Conservation (phyloP, 2,329 filamentous ascomycete species). For the Didymosphaeria variabile region DNA sequence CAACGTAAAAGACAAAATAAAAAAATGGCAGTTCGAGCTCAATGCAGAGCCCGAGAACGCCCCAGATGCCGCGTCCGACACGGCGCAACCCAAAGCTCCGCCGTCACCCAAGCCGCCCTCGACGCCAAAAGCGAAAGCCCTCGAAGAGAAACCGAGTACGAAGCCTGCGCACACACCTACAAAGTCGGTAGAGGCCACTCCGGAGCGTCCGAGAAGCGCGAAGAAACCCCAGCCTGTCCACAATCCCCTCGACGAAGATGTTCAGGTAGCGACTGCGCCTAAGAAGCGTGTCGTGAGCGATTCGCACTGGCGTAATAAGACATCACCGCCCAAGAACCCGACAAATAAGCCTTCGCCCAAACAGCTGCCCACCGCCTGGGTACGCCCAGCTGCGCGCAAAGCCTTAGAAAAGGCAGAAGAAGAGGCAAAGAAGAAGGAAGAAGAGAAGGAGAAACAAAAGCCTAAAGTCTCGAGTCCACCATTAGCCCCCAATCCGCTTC, state of each 20-base stretch:
- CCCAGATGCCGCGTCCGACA: constrained; percentile 8
- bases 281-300: constrained; percentile 95
- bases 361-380: constrained; percentile 50
- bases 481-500: constrained; percentile 30
- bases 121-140: constrained; percentile 36
- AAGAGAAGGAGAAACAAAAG: constrained; percentile 21
- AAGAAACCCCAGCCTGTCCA: constrained; percentile 41
- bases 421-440: constrained; percentile 18
- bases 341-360: constrained; percentile 42
- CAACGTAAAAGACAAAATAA: constrained; percentile 77
- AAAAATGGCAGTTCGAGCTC: constrained; percentile 83
- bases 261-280: constrained; percentile 68
- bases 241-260: constrained; percentile 55
- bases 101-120: constrained; percentile 29
- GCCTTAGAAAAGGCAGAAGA: constrained; percentile 16
- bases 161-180: constrained; percentile 36
- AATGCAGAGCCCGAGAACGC: constrained; percentile 61
- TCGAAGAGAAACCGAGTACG: constrained; percentile 40
- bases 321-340: constrained; percentile 45
- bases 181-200: constrained; percentile 35
- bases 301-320: constrained; percentile 79
- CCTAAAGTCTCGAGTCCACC: constrained; percentile 27
- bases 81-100: constrained; percentile 18
- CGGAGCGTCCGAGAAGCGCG: constrained; percentile 41
- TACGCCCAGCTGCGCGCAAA: constrained; percentile 42